Percentiles rank a stretch among this genome's conserved stretches.
Evolutionary conservation across 257 asterid genomes (phyloP).

Genomic region (Echium plantagineum): DNA sequence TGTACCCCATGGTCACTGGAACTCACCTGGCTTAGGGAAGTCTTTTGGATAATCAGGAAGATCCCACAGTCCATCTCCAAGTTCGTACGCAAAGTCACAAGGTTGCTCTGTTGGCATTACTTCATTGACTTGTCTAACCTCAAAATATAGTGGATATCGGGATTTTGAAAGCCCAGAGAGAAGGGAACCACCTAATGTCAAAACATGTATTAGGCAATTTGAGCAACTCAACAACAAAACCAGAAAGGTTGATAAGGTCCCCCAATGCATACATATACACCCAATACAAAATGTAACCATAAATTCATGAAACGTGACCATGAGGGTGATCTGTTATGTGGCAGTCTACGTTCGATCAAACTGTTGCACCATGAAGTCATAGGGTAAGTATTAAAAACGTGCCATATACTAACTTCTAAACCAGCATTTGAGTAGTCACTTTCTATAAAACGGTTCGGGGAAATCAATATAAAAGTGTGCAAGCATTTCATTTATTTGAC

Average conservation of each 20-base stretch:
- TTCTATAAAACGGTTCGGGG: no score
- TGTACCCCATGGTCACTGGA: no score
- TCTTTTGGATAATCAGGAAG: conserved; percentile 51
- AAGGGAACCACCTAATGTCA: conserved; percentile 41
- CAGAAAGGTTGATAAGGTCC: neutral
- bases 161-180: conserved; percentile 37
- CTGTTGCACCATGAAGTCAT: no score
- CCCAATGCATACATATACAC: neutral
- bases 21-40: conserved; percentile 69
- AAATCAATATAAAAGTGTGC: no score
- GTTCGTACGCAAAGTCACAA: conserved; percentile 79
- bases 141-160: conserved; percentile 53
- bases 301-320: no score
- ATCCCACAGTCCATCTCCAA: conserved; percentile 59
- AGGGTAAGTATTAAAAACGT: no score
- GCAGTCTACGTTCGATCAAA: no score
- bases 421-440: no score
- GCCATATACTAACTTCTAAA: no score
- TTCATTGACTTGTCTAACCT: conserved; percentile 37
- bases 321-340: no score
- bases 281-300: no score
- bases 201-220: neutral
- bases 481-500: no score
- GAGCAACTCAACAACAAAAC: conserved; percentile 4
- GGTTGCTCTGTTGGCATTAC: conserved; percentile 83